These are phyloP conservation scores for Dissoconium aciculare DNA, from an alignment of 2,329 filamentous ascomycete species.

Conservation along the genomic window DNA sequence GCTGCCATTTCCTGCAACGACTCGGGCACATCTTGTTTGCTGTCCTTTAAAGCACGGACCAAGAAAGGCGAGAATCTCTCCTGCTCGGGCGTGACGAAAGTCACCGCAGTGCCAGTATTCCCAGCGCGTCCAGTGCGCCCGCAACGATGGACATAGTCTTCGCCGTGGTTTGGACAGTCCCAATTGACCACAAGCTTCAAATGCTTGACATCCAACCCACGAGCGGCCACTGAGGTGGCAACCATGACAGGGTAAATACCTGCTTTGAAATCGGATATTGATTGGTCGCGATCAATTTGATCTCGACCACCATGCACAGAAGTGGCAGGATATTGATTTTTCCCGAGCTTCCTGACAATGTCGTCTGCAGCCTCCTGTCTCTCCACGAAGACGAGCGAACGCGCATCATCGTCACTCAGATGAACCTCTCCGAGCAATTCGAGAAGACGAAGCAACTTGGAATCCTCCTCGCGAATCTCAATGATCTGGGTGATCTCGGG, in stretches of 20 bases:
- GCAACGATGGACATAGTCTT: slow-evolving; percentile 91
- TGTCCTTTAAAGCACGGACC: slow-evolving; percentile 82
- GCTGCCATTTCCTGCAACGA: slow-evolving; percentile 45
- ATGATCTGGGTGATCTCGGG: slow-evolving; percentile 78
- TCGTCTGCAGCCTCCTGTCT: slow-evolving; percentile 24
- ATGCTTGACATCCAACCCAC: slow-evolving; percentile 90
- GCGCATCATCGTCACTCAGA: slow-evolving; percentile 73
- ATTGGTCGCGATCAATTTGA: slow-evolving; percentile 82
- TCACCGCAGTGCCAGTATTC: slow-evolving; percentile 87
- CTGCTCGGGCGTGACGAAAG: slow-evolving; percentile 81
- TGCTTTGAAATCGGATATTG: slow-evolving; percentile 84
- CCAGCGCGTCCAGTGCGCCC: slow-evolving; percentile 89
- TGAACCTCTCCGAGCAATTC: slow-evolving; percentile 80
- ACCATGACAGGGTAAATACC: slow-evolving; percentile 81
- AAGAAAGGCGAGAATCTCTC: slow-evolving; percentile 82
- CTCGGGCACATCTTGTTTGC: slow-evolving; percentile 68
- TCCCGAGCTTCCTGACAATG: slow-evolving; percentile 56
- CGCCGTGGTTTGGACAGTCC: slow-evolving; percentile 82
- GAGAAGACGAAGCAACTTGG: slow-evolving; percentile 71
- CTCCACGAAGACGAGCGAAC: slow-evolving; percentile 52
- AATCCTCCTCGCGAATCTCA: slow-evolving; percentile 66
- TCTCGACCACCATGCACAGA: slow-evolving; percentile 91
- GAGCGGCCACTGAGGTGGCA: slow-evolving; percentile 87
- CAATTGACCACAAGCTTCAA: slow-evolving; percentile 93
- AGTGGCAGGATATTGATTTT: slow-evolving; percentile 78